Evolutionary conservation across 768 basidiomycete genomes (phyloP).

Genomic region (Hebeloma cylindrosporum): DNA sequence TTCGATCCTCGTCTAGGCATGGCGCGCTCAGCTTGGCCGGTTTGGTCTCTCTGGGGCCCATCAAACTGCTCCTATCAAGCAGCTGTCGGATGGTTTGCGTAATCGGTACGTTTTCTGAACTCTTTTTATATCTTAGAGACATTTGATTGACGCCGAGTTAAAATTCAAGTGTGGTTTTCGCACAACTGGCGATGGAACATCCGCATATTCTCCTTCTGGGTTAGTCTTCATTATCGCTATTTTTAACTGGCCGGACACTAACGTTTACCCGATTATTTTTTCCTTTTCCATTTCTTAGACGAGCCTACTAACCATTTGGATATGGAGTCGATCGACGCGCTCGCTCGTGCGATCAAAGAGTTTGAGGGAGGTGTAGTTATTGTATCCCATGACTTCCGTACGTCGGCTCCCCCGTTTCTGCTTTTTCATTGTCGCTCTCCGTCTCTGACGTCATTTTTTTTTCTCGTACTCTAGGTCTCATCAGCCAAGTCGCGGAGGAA

Average conservation of each 20-base stretch:
- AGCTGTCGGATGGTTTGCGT: constrained; percentile 92
- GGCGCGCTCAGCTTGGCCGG: constrained; percentile 92
- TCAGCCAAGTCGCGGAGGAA: constrained; percentile 97
- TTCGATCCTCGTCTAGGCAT: constrained; percentile 53
- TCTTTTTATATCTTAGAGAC: background rate
- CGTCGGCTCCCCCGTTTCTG: constrained; percentile 28
- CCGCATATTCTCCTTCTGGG: constrained; percentile 91
- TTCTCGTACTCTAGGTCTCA: constrained; percentile 61
- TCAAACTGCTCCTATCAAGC: constrained; percentile 91
- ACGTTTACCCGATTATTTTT: no score
- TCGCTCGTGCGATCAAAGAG: constrained; percentile 93
- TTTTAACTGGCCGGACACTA: no score
- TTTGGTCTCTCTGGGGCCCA: constrained; percentile 95
- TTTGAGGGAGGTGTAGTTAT: constrained; percentile 99
- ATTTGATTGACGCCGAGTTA: background rate
- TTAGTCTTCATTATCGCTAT: constrained; percentile 32
- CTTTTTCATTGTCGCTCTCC: background rate
- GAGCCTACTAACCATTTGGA: constrained; percentile 98
- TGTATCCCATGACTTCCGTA: constrained; percentile 99
- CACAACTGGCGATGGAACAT: constrained; percentile 95
- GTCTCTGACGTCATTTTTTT: background rate
- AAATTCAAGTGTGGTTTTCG: constrained; percentile 81
- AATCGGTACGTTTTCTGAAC: constrained; percentile 66
- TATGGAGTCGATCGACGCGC: constrained; percentile 96
- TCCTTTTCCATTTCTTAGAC: constrained; percentile 44